Evolutionary conservation across 192 early-diverging fungal species (phyloP).

Genomic region (Oehlia diaphana): DNA sequence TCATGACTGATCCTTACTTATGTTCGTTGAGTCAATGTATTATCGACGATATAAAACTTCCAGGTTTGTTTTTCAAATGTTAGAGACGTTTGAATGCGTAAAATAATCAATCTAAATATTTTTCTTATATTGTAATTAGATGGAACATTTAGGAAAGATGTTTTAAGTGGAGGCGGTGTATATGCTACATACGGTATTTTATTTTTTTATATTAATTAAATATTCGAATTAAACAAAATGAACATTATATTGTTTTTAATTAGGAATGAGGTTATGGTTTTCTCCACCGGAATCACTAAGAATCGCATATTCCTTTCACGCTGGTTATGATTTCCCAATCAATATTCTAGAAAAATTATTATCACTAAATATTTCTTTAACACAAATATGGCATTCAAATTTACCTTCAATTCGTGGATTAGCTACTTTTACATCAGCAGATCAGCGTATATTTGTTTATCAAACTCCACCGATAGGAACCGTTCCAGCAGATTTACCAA

Average conservation of each 20-base stretch:
- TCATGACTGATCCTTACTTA: conserved; percentile 7
- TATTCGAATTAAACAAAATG: neutral
- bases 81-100: neutral
- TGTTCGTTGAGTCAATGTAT: conserved; percentile 26
- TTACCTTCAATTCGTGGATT: conserved; percentile 38
- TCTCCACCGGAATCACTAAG: conserved; percentile 28
- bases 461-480: conserved; percentile 41
- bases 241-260: neutral
- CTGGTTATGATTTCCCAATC: conserved; percentile 41
- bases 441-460: conserved; percentile 42
- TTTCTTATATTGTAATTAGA: conserved; percentile 38
- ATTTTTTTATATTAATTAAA: neutral
- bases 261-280: conserved; percentile 47
- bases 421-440: conserved; percentile 38
- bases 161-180: conserved; percentile 44
- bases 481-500: conserved; percentile 35
- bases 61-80: neutral
- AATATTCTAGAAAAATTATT: conserved; percentile 31
- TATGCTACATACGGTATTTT: conserved; percentile 44
- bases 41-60: conserved; percentile 25
- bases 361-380: conserved; percentile 33
- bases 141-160: conserved; percentile 31
- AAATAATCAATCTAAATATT: neutral
- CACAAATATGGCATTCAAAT: conserved; percentile 27
- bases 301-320: conserved; percentile 39